Conservation (phyloP, 129 eudicot species). For the Centaurea solstitialis region DNA sequence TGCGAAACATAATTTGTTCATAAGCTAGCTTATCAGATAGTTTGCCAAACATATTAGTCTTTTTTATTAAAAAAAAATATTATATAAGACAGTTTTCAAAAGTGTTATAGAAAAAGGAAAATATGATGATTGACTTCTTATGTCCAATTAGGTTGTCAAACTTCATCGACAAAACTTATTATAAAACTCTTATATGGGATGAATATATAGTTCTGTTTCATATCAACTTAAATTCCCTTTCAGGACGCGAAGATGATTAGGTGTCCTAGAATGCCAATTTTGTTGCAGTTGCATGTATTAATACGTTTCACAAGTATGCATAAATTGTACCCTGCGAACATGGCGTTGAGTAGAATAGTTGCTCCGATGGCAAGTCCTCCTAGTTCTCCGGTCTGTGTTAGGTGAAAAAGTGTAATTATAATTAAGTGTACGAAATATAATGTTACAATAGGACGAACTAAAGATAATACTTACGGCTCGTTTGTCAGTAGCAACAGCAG, state of each 20-base stretch:
- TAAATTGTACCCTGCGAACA: slow-evolving; percentile 72
- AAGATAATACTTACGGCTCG: slow-evolving; percentile 57
- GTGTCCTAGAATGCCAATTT: background rate
- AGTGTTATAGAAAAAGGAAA: background rate
- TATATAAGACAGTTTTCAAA: background rate
- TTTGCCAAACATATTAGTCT: background rate
- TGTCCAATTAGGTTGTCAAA: background rate
- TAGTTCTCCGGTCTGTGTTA: slow-evolving; percentile 71
- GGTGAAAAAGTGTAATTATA: background rate
- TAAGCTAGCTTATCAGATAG: no score
- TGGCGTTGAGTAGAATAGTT: slow-evolving; percentile 69
- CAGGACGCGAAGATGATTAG: background rate
- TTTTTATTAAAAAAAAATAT: no score
- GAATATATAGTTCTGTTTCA: background rate
- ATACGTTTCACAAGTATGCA: background rate
- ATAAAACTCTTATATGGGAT: background rate
- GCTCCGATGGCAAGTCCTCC: slow-evolving; percentile 88
- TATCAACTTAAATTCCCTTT: background rate
- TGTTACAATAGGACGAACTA: background rate
- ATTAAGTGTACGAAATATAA: background rate
- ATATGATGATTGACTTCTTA: background rate
- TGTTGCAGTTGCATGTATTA: background rate
- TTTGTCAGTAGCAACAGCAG: slow-evolving; percentile 72
- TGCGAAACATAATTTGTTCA: no score
- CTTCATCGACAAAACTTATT: background rate